Evolutionary conservation across 1,139 yeast species (phyloP), one percentile per base, ranked within the genome.

Genomic region (Geotrichum macrosporum): DNA sequence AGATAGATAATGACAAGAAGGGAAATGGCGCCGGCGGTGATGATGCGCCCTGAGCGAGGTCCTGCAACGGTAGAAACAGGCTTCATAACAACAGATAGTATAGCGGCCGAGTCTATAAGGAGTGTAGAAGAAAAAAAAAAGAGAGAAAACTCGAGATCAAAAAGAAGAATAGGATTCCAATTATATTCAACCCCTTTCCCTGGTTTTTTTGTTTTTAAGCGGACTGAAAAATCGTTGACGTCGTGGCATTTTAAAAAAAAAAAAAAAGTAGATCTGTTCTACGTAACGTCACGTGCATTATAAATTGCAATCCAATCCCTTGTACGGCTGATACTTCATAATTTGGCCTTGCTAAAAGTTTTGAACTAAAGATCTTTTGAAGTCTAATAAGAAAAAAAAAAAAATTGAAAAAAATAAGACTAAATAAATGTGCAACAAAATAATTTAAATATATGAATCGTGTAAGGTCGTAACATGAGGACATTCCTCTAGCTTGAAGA

Each of bases 21-120:
- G 3, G 46, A 30, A 15, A 46, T 20, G 30, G 46, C 45, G 10
- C 44, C 36, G 15, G 37, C 40, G 1, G 41, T 41, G 20, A 46
- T 46, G 24, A 46, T 33, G 18, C 49, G 44, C 8, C 49, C 49
- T 8, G 49, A 46, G 26, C 43, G 43, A 15, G 49, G 41, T 29
- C 15, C 32, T n/a, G 44, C 29, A n/a, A 46, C 49, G 18, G 42
- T 30, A 5, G 35, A 9, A 18, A 31, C 42, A 15, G 42, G 42
- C 13, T 18, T 24, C 40, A 36, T 36, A 24, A 15, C 13, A 21
- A 24, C 21, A 13, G 9, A 32, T 9, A n/a, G n/a, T n/a, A n/a
- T n/a, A n/a, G n/a, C n/a, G n/a, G n/a, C n/a, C n/a, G 35, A 21
- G 13, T 19, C 13, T n/a, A 16, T 6, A 32, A 32, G 12, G 19